phyloP scores from a whole-genome alignment of 495 filamentous ascomycete species.

The Aspergillus homomorphus region DNA sequence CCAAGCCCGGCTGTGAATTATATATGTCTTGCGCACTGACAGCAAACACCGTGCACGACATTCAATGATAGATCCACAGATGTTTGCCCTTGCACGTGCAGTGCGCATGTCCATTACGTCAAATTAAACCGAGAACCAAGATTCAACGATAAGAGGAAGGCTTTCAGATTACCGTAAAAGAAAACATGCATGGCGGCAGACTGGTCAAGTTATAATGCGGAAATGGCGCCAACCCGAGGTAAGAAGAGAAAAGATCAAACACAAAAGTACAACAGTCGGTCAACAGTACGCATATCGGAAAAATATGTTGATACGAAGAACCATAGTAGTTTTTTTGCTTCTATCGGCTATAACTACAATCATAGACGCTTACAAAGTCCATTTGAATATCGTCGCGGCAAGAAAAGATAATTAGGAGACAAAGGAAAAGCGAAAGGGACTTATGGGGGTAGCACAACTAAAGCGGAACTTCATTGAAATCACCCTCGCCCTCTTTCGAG shows the following conservation, averaged over 20 bases:
- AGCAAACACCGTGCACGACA: not conserved
- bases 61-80: not conserved
- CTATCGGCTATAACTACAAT: slow-evolving; percentile 1
- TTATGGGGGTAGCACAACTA: slow-evolving; percentile 19
- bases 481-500: slow-evolving; percentile 33
- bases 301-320: too few relatives aligned
- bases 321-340: not conserved
- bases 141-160: too few relatives aligned
- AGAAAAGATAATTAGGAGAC: slow-evolving; percentile 2
- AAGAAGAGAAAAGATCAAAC: slow-evolving; percentile 1
- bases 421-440: slow-evolving; percentile 7
- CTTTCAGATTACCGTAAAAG: too few relatives aligned
- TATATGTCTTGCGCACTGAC: not conserved
- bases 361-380: slow-evolving; percentile 7
- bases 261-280: not conserved
- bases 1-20: not conserved
- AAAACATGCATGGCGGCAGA: too few relatives aligned
- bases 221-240: not conserved
- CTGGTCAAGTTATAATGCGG: too few relatives aligned
- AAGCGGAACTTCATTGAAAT: slow-evolving; percentile 44
- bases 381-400: not conserved
- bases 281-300: too few relatives aligned
- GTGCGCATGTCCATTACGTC: not conserved
- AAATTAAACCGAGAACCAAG: too few relatives aligned
- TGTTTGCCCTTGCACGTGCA: not conserved